A percentile compares a stretch with the other conserved stretches of the same genome.
phyloP scores from a whole-genome alignment of 257 asterid genomes.

The Solanum pinnatisectum region DNA sequence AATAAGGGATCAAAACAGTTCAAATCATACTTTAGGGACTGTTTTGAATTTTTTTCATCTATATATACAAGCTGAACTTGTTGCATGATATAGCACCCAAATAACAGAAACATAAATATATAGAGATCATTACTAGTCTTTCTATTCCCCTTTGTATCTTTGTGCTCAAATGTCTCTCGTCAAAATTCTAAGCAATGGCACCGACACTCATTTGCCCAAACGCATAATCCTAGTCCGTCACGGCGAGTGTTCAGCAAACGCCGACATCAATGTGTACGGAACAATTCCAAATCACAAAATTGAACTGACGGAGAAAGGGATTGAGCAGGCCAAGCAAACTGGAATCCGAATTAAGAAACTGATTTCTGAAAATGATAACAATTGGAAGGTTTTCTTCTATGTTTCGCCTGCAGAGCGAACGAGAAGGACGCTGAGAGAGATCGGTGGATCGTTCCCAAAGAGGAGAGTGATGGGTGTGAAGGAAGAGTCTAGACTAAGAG shows the following conservation, averaged over 20 bases:
- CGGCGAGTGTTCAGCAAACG: slow-evolving; percentile 19
- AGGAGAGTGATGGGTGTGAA: slow-evolving; percentile 34
- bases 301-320: slow-evolving; percentile 8
- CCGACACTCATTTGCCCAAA: slow-evolving; percentile 1
- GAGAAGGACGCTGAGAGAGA: slow-evolving; percentile 27
- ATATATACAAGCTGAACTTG: neutral
- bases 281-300: slow-evolving; percentile 13
- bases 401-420: slow-evolving; percentile 39
- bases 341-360: slow-evolving; percentile 4
- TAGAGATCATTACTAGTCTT: neutral
- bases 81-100: neutral
- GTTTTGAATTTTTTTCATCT: neutral
- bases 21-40: neutral
- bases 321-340: slow-evolving; percentile 11
- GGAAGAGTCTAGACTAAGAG: slow-evolving; percentile 57
- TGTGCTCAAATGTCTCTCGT: neutral
- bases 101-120: neutral
- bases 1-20: neutral
- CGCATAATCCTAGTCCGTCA: slow-evolving; percentile 28
- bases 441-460: slow-evolving; percentile 21
- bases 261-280: neutral
- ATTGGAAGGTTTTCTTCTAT: slow-evolving; percentile 27
- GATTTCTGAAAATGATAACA: neutral
- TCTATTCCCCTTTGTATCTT: neutral
- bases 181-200: neutral